Evolutionary conservation across 345 rosid genomes (phyloP).

Genomic region (Salix exigua): DNA sequence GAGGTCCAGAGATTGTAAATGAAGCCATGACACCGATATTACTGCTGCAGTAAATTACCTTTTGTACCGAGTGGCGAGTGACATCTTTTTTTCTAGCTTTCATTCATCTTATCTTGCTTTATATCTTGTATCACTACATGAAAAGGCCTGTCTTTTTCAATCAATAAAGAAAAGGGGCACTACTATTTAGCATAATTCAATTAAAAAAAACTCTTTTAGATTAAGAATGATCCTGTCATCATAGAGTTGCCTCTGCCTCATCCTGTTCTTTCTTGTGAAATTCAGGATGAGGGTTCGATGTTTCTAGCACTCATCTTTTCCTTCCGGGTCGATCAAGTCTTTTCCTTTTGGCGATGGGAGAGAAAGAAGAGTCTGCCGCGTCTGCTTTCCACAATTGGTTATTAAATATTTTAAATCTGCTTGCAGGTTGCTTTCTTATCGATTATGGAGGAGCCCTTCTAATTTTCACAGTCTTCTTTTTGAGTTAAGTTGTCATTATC

Average conservation of each 20-base stretch:
- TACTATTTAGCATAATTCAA: neutral
- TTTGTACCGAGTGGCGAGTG: neutral
- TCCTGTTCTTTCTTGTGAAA: no score
- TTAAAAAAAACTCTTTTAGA: no score
- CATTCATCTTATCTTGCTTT: neutral
- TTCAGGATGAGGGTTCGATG: no score
- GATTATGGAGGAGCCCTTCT: no score
- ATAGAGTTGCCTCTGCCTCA: neutral
- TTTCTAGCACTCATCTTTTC: no score
- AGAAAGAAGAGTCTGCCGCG: no score
- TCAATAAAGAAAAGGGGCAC: neutral
- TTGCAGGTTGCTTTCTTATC: neutral
- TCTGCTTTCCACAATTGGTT: no score
- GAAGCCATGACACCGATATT: neutral
- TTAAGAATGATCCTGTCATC: neutral
- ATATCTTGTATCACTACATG: neutral
- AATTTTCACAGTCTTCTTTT: neutral
- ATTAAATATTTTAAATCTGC: no score
- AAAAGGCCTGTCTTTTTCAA: neutral
- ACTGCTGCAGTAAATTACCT: neutral
- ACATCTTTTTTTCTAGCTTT: neutral
- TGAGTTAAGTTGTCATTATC: neutral
- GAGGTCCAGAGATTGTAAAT: neutral
- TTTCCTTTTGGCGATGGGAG: no score
- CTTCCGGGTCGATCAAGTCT: no score